A percentile compares a stretch with the other conserved stretches of the same genome.
Conservation (phyloP, 1,284 basidiomycete species). For the Golubevia sp. region DNA sequence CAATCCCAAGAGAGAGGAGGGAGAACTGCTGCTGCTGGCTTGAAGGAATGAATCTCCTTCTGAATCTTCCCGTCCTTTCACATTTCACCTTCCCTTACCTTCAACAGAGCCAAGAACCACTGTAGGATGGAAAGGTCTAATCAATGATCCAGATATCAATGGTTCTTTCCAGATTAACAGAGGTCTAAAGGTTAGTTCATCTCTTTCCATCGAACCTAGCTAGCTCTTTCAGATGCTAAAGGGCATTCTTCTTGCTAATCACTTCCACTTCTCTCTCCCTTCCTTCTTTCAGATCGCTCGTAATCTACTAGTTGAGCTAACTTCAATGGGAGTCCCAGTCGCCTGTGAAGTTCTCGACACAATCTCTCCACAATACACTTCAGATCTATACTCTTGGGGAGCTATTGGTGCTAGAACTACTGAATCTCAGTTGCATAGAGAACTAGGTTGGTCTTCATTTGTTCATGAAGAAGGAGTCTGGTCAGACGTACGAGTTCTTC, state of each 20-base stretch:
- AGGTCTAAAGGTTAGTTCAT: constrained; percentile 64
- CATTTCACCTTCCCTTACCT: constrained; percentile 63
- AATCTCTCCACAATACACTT: constrained; percentile 66
- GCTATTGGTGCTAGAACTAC: constrained; percentile 97
- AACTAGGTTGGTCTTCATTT: constrained; percentile 31
- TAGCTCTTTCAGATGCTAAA: too few relatives aligned
- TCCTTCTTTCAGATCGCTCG: constrained; percentile 78
- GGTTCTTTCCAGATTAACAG: constrained; percentile 97
- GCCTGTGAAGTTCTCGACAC: constrained; percentile 87
- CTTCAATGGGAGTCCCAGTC: constrained; percentile 84
- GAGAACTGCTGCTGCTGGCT: too few relatives aligned
- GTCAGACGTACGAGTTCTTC: background rate
- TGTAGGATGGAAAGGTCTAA: constrained; percentile 73
- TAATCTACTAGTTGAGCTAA: constrained; percentile 85
- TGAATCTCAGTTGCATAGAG: constrained; percentile 64
- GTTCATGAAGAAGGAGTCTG: background rate
- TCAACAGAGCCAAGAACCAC: constrained; percentile 76
- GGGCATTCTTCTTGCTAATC: too few relatives aligned
- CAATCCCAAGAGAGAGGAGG: too few relatives aligned
- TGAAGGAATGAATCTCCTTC: too few relatives aligned
- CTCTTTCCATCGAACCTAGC: too few relatives aligned
- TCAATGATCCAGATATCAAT: constrained; percentile 80
- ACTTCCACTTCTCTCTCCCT: constrained; percentile 5
- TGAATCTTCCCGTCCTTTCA: constrained; percentile 8
- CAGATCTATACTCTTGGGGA: constrained; percentile 86